Base-by-base conservation (phyloP, 1,284 basidiomycete species). In the Ustanciosporium gigantosporum region DNA sequence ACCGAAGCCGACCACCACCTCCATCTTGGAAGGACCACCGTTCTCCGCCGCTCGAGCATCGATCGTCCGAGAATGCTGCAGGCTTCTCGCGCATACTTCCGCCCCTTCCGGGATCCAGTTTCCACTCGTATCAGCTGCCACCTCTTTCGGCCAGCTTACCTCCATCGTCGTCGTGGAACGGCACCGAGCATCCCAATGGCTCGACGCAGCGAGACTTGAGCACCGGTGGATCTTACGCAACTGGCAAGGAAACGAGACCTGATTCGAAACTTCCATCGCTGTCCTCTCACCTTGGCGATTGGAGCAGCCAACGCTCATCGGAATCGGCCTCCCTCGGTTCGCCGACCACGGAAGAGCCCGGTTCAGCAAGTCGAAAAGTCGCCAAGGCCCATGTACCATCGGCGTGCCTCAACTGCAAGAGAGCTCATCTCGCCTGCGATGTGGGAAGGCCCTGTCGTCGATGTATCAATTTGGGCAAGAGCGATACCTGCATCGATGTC, bases 321-420 rank as follows among this genome's bases (percentile, higher is more conserved):
- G 17, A 19, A 5, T 11, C 36, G 7, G 41, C 46, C n/a, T 37
- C 34, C 2, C 23, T 58, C 21, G 43, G 41, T 31, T 62, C 59
- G 2, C 49, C 46, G 9, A 29, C 25, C 31, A 25, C 20, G 19
- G 49, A 53, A 11, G 60, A 50, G 9, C 24, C 44, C 2, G 36
- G 41, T 3, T 39, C 40, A n/a, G 31, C 48, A 2, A 44, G 36
- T 9, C 61, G 69, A 27, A 72, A 69, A 27, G 41, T 46, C 5
- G 65, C 55, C 36, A 72, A 72, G 27, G 45, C 59, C 25, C 67
- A 72, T 27, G 69, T 72, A 0, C 57, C 65, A 5, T 67, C 64
- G 4, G 69, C 69, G 5, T 72, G 69, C 29, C 48, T 69, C 34
- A 72, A 72, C 35, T 72, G 69, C 46, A 72, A 72, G 36, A 45